Conservation (phyloP, 352 stramenopile species). For the Phytophthora cryptogea region DNA sequence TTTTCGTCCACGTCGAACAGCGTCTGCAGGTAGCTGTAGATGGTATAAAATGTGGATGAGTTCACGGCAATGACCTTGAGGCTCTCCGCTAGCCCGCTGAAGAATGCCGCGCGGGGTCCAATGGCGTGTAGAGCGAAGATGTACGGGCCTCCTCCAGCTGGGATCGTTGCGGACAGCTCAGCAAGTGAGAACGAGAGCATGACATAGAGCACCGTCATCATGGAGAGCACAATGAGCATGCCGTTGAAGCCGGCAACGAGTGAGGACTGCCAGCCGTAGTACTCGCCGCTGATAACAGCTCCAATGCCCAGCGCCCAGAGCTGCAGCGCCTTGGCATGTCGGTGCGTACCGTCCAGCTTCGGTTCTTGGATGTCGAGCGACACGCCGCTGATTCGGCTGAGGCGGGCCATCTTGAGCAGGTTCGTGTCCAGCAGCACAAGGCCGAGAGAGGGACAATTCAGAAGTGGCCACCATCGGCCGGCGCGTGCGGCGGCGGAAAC, state of each 20-base stretch:
- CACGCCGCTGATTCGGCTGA: conserved; percentile 29
- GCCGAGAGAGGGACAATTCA: conserved; percentile 16
- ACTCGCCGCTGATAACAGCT: conserved; percentile 41
- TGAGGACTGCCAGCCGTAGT: conserved; percentile 68
- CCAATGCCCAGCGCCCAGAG: conserved; percentile 64
- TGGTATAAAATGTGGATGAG: conserved; percentile 50
- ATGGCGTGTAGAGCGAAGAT: conserved; percentile 62
- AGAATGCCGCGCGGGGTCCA: conserved; percentile 38
- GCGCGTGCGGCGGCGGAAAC: not conserved
- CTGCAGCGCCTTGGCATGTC: conserved; percentile 55
- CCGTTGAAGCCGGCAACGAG: conserved; percentile 59
- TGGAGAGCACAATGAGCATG: conserved; percentile 56
- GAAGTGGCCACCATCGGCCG: conserved; percentile 8
- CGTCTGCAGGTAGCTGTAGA: conserved; percentile 46
- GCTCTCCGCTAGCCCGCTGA: conserved; percentile 47
- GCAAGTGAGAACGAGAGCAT: conserved; percentile 67
- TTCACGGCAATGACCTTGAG: conserved; percentile 67
- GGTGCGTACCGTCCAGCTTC: conserved; percentile 29
- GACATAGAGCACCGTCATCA: conserved; percentile 65
- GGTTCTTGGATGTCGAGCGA: conserved; percentile 29
- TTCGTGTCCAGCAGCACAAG: conserved; percentile 1
- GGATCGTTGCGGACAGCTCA: conserved; percentile 62
- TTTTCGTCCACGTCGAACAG: conserved; percentile 45
- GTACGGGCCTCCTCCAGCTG: conserved; percentile 60
- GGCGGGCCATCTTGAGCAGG: conserved; percentile 19